Conservation (phyloP, 2,329 filamentous ascomycete genomes). For the Trichoderma afroharzianum region DNA sequence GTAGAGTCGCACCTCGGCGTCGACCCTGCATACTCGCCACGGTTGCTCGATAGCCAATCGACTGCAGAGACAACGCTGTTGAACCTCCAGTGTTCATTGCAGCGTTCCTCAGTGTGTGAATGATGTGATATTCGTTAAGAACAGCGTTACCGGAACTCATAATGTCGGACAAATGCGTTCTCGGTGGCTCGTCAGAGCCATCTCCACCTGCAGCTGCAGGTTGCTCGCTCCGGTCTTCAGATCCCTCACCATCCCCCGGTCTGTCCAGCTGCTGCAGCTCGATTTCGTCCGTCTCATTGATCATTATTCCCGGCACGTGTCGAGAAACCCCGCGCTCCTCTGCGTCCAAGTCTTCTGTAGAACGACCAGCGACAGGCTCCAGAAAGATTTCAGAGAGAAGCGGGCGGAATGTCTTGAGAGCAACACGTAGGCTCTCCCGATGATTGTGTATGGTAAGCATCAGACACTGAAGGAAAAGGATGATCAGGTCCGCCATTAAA, state of each 20-base stretch:
- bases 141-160: slow-evolving; percentile 54
- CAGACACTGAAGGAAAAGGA: slow-evolving; percentile 57
- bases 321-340: slow-evolving; percentile 53
- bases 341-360: slow-evolving; percentile 50
- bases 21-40: slow-evolving; percentile 49
- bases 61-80: slow-evolving; percentile 50
- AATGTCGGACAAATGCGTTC: slow-evolving; percentile 43
- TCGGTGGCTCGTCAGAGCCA: slow-evolving; percentile 30
- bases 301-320: slow-evolving; percentile 33
- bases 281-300: slow-evolving; percentile 41
- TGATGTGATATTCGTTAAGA: slow-evolving; percentile 51
- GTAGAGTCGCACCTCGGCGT: slow-evolving; percentile 35
- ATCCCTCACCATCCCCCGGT: slow-evolving; percentile 25
- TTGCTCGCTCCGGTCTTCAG: slow-evolving; percentile 20
- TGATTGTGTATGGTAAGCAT: slow-evolving; percentile 63
- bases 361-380: slow-evolving; percentile 28
- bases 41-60: slow-evolving; percentile 52
- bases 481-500: slow-evolving; percentile 52
- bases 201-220: slow-evolving; percentile 28
- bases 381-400: slow-evolving; percentile 30
- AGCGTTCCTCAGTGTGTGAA: slow-evolving; percentile 47
- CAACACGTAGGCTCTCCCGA: slow-evolving; percentile 52
- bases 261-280: slow-evolving; percentile 41
- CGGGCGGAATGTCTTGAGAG: slow-evolving; percentile 40
- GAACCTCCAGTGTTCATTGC: slow-evolving; percentile 45